Base-by-base conservation (phyloP, 176 grass and related monocot species). In the Areca catechu region DNA sequence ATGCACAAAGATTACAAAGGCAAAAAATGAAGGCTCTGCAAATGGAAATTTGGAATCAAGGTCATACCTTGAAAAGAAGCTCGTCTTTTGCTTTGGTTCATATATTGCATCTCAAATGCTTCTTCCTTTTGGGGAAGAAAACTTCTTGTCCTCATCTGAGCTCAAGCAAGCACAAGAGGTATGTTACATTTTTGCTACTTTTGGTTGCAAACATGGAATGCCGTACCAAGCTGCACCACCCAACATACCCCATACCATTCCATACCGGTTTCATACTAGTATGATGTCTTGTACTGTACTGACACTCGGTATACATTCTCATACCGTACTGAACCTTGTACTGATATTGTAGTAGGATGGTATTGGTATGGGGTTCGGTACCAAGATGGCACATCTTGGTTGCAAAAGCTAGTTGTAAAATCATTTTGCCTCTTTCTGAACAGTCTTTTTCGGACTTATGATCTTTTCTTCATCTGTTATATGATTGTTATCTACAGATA, bases 111-210 rank as follows among this genome's bases (percentile, higher is more conserved):
- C 73, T 19, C 62, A 76, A 16, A 51, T 76, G 62, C 63, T 76
- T 27, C 63, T 76, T 52, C 62, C 73, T 68, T 76, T 76, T 27
- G 65, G 73, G 23, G 63, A 76, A 43, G 73, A 76, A 67, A 76
- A 76, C 61, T 68, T 76, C 62, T 67, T 76, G 54, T 76, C 73
- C 50, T 21, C 48, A 60, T 58, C 55, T 43, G 73, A 76, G 68
- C 30, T 76, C 15, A 68, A 76, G 43, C 73, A 76, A 30, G 73
- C 73, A n/a, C 73, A 76, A 59, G 55, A 76, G 73, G 73, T 76
- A 60, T 15, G 54, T 25, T 37, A 5, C 24, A 14, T 34, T 19
- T 58, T 59, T 29, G 7, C 9, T 12, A 43, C 16, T 53, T 53
- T 17, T 20, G 25, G 16, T 15, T 30, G 16, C 23, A 53, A 53